Percentiles rank a stretch among this genome's conserved stretches.
Conservation (phyloP, 306 rosid species). For the Vicia faba region DNA sequence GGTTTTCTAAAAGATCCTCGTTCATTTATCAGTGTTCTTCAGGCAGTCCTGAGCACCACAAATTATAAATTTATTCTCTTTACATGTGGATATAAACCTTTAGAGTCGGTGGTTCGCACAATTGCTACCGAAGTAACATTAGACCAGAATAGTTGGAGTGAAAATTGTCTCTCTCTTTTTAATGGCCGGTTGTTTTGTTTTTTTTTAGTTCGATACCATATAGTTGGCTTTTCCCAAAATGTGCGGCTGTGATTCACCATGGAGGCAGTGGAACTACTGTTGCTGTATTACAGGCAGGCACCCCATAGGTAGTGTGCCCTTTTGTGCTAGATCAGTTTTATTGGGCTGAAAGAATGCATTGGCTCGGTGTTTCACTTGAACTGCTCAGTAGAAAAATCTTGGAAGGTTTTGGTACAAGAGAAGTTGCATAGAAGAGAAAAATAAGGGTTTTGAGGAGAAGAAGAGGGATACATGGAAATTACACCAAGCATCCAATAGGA, state of each 20-base stretch:
- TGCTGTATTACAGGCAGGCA: constrained; percentile 73
- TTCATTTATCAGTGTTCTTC: constrained; percentile 65
- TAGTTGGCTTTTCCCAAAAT: constrained; percentile 68
- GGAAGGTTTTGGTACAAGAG: too few species aligned
- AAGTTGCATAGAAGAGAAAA: too few species aligned
- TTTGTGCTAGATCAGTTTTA: constrained; percentile 81
- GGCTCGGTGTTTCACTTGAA: constrained; percentile 89
- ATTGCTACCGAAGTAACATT: constrained; percentile 49
- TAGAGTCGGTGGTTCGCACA: constrained; percentile 49
- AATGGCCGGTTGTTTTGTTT: constrained; percentile 59
- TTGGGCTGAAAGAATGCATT: constrained; percentile 88
- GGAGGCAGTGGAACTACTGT: constrained; percentile 96
- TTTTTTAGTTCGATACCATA: constrained; percentile 68
- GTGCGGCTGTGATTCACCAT: constrained; percentile 77
- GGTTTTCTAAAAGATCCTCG: constrained; percentile 66
- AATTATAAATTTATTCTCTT: constrained; percentile 67
- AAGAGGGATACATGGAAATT: too few species aligned
- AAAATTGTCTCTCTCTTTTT: constrained; percentile 57
- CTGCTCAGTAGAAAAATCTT: constrained; percentile 62
- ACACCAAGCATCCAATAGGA: too few species aligned
- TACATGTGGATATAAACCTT: constrained; percentile 70
- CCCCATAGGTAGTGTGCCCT: constrained; percentile 85
- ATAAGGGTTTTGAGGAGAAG: too few species aligned
- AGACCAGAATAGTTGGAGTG: constrained; percentile 44
- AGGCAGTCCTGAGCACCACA: constrained; percentile 54